Evolutionary conservation across 1,284 basidiomycete species (phyloP), one percentile per base, ranked within the genome.

Genomic region (Lentinula novae-zelandiae): DNA sequence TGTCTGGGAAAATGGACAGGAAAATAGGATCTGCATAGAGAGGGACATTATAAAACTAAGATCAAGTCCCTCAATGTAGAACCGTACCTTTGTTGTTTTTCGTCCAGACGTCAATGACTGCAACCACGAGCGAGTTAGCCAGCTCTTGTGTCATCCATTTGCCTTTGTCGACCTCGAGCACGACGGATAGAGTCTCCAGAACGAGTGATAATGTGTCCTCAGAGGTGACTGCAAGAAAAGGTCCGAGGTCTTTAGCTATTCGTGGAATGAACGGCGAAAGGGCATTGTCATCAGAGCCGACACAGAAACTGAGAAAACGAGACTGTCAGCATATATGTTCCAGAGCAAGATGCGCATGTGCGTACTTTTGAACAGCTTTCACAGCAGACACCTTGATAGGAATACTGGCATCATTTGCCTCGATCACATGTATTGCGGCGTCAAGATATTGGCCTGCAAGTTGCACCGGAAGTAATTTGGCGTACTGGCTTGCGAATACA

Each of bases 301-400:
- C 79, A 71, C 82, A 87, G 76, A 92, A 92, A 69, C 90, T 92
- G 63, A 46, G 42, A 42, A 2, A 52, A 42, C 1, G 61, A 1
- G 57, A 62, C 34, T 12, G 55, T 38, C 3, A 17, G 6, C 5
- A n/a, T 13, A 15, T 44, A 60, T 54, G 49, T 33, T 50, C 17
- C 51, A 55, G 27, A 46, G 10, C 34, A 60, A 48, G n/a, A 9
- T n/a, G 51, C 5, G 34, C 9, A 15, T 1, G 12, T 22, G 39
- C 40, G 62, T 68, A 96, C 95, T 96, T 95, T 69, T 91, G 87
- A 52, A 96, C 82, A 0, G 95, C 94, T 72, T 93, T 92, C 39
- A 98, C 90, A 13, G 96, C 96, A 3, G 93, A 96, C 3, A 98
- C 81, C 75, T 97, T 98, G 70, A 98, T 91, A 0, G 94, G 91